A percentile compares a stretch with the other conserved stretches of the same genome.
Conservation (phyloP, 176 grass and related monocot genomes). For the Tillandsia leiboldiana region DNA sequence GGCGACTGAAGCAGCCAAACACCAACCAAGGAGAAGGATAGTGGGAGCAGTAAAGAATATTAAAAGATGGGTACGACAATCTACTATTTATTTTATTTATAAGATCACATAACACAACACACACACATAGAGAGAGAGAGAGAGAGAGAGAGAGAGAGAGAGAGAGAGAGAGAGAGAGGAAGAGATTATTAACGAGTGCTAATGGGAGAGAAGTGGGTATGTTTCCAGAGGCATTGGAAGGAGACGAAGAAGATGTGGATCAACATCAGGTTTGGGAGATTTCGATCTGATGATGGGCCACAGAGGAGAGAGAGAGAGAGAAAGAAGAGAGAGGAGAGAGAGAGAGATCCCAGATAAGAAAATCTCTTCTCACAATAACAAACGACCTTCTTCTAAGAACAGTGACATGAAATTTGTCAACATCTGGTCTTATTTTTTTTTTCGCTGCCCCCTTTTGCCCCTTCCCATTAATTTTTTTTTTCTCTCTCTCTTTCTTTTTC, state of each 20-base stretch:
- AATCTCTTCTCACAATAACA: slow-evolving; percentile 21
- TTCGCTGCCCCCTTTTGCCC: neutral
- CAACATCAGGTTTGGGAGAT: neutral
- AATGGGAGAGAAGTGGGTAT: slow-evolving; percentile 11
- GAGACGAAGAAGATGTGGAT: slow-evolving; percentile 1
- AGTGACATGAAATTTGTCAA: slow-evolving; percentile 64
- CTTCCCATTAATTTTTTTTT: neutral
- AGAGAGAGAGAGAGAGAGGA: slow-evolving; percentile 10
- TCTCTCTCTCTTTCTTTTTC: neutral
- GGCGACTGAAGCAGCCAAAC: neutral
- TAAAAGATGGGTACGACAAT: neutral
- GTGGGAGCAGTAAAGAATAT: slow-evolving; percentile 6
- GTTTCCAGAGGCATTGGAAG: slow-evolving; percentile 20
- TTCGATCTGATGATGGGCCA: slow-evolving; percentile 5
- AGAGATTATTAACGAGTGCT: slow-evolving; percentile 13
- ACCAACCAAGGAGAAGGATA: neutral
- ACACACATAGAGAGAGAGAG: neutral
- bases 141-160: slow-evolving; percentile 3
- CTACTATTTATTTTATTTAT: no score
- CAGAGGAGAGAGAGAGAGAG: slow-evolving; percentile 1
- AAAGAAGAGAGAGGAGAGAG: slow-evolving; percentile 9
- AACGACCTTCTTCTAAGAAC: slow-evolving; percentile 51
- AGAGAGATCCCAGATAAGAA: slow-evolving; percentile 18
- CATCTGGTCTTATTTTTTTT: slow-evolving; percentile 46
- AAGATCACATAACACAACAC: no score